phyloP scores from a whole-genome alignment of 305 asterid species.

The Plantago coronopus region DNA sequence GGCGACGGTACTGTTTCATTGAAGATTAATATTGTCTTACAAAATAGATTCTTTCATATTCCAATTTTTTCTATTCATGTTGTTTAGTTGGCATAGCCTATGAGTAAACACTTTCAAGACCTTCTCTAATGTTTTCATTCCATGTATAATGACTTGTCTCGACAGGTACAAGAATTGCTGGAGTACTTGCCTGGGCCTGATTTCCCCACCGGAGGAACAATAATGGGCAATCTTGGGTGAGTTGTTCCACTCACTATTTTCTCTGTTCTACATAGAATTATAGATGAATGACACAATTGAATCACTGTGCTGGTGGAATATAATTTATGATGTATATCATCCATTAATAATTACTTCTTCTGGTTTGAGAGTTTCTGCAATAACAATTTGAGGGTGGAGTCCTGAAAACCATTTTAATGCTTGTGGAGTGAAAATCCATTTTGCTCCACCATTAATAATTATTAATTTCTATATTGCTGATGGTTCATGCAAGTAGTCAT shows the following conservation, averaged over 20 bases:
- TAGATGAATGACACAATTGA: background rate
- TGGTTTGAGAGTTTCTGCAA: background rate
- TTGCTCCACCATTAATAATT: too few relatives aligned
- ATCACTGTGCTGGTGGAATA: constrained; percentile 3
- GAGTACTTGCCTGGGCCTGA: constrained; percentile 99
- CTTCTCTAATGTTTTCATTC: too few relatives aligned
- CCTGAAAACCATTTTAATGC: background rate
- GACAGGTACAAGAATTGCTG: constrained; percentile 88
- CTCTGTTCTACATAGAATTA: too few relatives aligned
- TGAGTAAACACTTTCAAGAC: too few relatives aligned
- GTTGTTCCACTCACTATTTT: constrained; percentile 20
- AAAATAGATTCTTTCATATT: too few relatives aligned
- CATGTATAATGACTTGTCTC: background rate
- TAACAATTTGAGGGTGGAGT: background rate
- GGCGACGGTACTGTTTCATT: constrained; percentile 66
- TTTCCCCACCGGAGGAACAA: constrained; percentile 96
- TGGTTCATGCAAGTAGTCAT: too few relatives aligned
- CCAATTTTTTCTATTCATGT: too few relatives aligned
- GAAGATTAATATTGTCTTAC: constrained; percentile 16
- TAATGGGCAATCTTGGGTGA: constrained; percentile 96
- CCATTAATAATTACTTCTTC: background rate
- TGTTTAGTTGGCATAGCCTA: too few relatives aligned
- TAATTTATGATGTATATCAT: background rate
- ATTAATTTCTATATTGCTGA: too few relatives aligned
- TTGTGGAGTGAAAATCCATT: background rate